Evolutionary conservation across 2,329 filamentous ascomycete species (phyloP).

Genomic region (Trichophyton verrucosum): DNA sequence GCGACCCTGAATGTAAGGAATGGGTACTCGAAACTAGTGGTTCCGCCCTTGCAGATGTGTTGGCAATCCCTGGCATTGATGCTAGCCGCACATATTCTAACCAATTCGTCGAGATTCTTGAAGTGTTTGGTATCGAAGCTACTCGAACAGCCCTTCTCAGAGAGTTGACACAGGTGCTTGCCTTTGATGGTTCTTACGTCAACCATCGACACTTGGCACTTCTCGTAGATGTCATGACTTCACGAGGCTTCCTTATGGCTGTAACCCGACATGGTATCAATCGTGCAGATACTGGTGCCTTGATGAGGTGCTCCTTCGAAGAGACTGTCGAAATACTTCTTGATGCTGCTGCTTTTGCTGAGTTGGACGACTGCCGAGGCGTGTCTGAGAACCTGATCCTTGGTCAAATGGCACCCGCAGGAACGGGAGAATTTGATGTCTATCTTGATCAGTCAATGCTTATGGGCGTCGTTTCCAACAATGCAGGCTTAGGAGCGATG

Average conservation of each 20-base stretch:
- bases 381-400: slow-evolving; percentile 99
- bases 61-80: slow-evolving; percentile 81
- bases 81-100: slow-evolving; percentile 80
- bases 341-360: slow-evolving; percentile 85
- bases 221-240: slow-evolving; percentile 95
- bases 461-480: slow-evolving; percentile 86
- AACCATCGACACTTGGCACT: slow-evolving; percentile 95
- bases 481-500: slow-evolving; percentile 72
- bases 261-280: slow-evolving; percentile 99
- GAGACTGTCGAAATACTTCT: slow-evolving; percentile 97
- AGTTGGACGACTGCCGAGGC: slow-evolving; percentile 93
- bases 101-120: slow-evolving; percentile 86
- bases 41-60: slow-evolving; percentile 69
- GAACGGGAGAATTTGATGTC: slow-evolving; percentile 91
- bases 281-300: slow-evolving; percentile 87
- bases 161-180: slow-evolving; percentile 83
- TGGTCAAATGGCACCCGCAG: slow-evolving; percentile 91
- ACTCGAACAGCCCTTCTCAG: slow-evolving; percentile 74
- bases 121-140: slow-evolving; percentile 93
- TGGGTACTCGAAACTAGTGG: slow-evolving; percentile 95
- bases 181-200: slow-evolving; percentile 98
- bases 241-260: slow-evolving; percentile 83
- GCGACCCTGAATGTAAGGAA: slow-evolving; percentile 65
- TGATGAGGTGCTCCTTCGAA: slow-evolving; percentile 99
- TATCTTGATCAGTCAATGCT: slow-evolving; percentile 91